These are phyloP conservation scores for Liquidambar formosana DNA, from an alignment of 164 flowering plant genomes.

Conservation along the genomic window DNA sequence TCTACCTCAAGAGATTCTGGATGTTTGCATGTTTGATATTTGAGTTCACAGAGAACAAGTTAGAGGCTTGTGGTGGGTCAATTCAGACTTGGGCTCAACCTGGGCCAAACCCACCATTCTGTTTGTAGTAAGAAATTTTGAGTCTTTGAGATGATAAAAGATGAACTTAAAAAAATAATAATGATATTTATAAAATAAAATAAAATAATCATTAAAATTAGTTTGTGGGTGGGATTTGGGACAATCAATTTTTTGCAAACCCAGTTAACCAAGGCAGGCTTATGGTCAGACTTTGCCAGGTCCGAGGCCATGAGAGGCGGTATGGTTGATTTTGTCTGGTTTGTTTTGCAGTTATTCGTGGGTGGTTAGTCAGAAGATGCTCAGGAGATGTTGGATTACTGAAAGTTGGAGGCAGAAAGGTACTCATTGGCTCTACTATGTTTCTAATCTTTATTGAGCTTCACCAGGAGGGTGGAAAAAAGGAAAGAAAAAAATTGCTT, in stretches of 20 bases:
- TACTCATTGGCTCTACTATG: slow-evolving; percentile 17
- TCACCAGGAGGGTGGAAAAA: not conserved
- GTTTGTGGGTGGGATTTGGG: too few species aligned
- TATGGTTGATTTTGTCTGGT: not conserved
- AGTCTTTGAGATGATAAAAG: too few species aligned
- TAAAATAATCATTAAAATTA: too few species aligned
- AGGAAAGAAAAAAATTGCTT: too few species aligned
- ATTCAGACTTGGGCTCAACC: not conserved
- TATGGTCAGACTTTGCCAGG: not conserved
- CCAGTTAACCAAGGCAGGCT: too few species aligned
- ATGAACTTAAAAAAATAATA: too few species aligned
- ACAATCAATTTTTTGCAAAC: too few species aligned
- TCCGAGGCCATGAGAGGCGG: not conserved
- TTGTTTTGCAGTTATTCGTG: slow-evolving; percentile 73
- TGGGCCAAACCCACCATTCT: not conserved
- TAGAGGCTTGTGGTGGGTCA: not conserved
- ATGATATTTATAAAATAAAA: too few species aligned
- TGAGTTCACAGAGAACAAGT: not conserved
- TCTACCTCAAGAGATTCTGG: too few species aligned
- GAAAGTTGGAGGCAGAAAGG: slow-evolving; percentile 54
- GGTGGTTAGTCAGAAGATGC: slow-evolving; percentile 93
- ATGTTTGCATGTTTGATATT: too few species aligned
- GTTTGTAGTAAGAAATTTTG: too few species aligned
- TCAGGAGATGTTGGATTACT: slow-evolving; percentile 69
- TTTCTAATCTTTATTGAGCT: too few species aligned